These are phyloP conservation scores for Fusarium longipes DNA, from an alignment of 2,329 filamentous ascomycete genomes.

Conservation along the genomic window DNA sequence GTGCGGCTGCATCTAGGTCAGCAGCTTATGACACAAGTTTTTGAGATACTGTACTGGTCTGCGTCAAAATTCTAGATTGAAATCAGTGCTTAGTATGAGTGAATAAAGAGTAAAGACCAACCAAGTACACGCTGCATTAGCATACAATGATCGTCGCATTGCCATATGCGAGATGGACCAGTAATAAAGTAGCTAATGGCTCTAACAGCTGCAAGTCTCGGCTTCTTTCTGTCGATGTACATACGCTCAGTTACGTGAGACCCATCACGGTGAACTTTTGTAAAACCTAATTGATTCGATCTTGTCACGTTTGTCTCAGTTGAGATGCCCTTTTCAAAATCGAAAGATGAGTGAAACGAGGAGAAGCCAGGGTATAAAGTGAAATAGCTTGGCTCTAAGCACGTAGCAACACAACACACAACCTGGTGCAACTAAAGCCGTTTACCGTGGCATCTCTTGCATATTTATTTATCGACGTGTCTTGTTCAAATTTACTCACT, in stretches of 20 bases:
- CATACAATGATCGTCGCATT: conserved; percentile 12
- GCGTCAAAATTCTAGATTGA: not conserved
- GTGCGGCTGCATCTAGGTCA: not conserved
- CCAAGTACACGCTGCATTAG: not conserved
- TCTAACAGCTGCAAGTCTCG: conserved; percentile 28
- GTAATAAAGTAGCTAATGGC: not conserved
- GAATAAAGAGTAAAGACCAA: not conserved
- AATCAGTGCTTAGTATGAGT: not conserved
- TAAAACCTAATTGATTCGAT: conserved; percentile 17
- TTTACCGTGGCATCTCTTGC: conserved; percentile 19
- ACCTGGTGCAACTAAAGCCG: conserved; percentile 26
- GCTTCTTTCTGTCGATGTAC: not conserved
- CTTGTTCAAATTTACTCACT: conserved; percentile 1
- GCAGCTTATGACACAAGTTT: not conserved
- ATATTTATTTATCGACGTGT: not conserved
- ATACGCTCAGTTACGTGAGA: not conserved
- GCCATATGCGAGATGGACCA: conserved; percentile 22
- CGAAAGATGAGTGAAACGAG: conserved; percentile 15
- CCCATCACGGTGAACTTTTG: not conserved
- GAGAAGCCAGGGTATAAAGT: conserved; percentile 23
- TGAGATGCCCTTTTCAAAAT: conserved; percentile 19
- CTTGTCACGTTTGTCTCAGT: conserved; percentile 13
- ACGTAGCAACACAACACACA: conserved; percentile 15
- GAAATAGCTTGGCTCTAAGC: not conserved
- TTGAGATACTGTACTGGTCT: not conserved